Evolutionary conservation across 164 flowering plant genomes (phyloP), one percentile per base, ranked within the genome.

Genomic region (Vitis amurensis): DNA sequence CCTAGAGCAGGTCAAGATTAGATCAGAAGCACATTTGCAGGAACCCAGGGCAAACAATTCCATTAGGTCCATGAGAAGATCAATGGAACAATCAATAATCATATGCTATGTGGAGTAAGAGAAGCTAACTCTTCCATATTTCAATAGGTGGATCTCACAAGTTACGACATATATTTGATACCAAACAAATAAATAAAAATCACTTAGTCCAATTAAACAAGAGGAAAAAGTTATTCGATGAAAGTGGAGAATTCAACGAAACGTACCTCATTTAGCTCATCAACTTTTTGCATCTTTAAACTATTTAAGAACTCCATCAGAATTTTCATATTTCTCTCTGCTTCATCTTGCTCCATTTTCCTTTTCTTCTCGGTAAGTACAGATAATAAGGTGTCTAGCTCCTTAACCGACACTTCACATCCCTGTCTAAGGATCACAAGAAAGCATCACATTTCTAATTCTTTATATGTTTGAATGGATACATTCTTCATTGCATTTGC

Each of bases 291-390:
- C 84, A 86, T 90, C 82, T 85, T 81, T 58, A 96, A 72, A 77
- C 88, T 83, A 23, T 84, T 80, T 84, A 93, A 82, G 78, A 96
- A 96, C 59, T 91, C 95, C 55, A 88, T 80, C 55, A 96, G 80
- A 77, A 93, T 86, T 75, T 86, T 85, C 91, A 96, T 84, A 81
- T 91, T 96, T 73, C 95, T 86, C 73, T 92, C 98, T 37, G 97
- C 93, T 83, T 96, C 98, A 79, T 96, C 97, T 80, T 90, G 97
- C 76, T 92, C 97, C 95, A 91, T 88, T 80, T 91, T 96, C 68
- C 86, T 87, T 81, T 92, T 96, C 80, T 88, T 96, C 86, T 91
- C 98, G 11, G 83, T 52, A 73, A 96, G 92, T 55, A 93, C 89
- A 64, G 85, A 76, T 72, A 92, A 71, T 48, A 96, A 87, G 73